A percentile compares a stretch with the other conserved stretches of the same genome.
phyloP scores from a whole-genome alignment of 805 yeast genomes.

The Metschnikowia dekortorum region DNA sequence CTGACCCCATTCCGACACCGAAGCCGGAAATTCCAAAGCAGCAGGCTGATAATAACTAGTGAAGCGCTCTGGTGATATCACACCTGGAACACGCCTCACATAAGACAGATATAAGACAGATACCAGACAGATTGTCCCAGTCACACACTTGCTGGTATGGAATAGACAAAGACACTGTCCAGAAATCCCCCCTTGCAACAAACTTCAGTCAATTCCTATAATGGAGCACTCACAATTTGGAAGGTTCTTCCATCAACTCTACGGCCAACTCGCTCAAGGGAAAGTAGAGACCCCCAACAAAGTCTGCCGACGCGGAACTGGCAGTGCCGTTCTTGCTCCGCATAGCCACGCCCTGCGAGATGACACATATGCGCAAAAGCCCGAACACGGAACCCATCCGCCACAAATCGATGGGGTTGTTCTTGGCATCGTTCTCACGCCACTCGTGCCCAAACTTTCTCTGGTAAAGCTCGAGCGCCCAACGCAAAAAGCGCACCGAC shows the following conservation, averaged over 20 bases:
- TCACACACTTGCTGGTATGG: background rate
- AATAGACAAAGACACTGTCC: no score
- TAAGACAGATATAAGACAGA: no score
- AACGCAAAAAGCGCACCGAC: conserved; percentile 17
- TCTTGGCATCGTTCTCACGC: conserved; percentile 32
- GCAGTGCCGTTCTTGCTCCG: conserved; percentile 50
- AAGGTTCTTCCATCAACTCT: conserved; percentile 4
- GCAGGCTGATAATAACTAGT: no score
- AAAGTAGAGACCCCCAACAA: conserved; percentile 33
- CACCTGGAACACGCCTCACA: no score
- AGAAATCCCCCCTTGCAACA: no score
- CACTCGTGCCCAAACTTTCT: conserved; percentile 22
- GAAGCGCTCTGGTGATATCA: no score
- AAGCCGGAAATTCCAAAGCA: no score
- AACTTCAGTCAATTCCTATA: no score
- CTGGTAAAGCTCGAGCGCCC: conserved; percentile 26
- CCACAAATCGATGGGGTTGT: conserved; percentile 47
- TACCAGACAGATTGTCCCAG: no score
- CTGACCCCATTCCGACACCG: no score
- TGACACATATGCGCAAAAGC: conserved; percentile 50
- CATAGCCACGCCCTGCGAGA: conserved; percentile 60
- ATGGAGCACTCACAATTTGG: conserved; percentile 5
- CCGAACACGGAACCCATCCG: conserved; percentile 53
- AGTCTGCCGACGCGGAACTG: conserved; percentile 46
- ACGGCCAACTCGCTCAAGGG: conserved; percentile 29